These are phyloP conservation scores for Fusarium verticillioides DNA, from an alignment of 2,329 filamentous ascomycete species.

Conservation along the genomic window DNA sequence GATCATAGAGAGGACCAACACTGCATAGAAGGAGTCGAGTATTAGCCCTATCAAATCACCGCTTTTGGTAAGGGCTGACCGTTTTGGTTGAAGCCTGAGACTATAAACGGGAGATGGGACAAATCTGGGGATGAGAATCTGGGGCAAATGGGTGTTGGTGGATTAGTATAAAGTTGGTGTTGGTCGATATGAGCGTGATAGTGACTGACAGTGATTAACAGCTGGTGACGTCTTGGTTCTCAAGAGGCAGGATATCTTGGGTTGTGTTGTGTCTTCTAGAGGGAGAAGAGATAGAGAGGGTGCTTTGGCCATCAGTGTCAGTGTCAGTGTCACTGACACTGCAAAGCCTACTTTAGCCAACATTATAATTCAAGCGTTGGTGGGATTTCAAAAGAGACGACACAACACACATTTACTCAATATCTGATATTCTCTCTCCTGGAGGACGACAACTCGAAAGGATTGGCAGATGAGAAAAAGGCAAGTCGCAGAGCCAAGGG, in stretches of 20 bases:
- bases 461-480: background rate
- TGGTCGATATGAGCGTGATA: background rate
- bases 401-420: background rate
- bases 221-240: too few species aligned
- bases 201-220: background rate
- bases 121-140: background rate
- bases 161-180: background rate
- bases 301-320: background rate
- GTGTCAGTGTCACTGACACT: background rate
- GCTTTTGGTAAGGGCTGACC: background rate
- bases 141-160: background rate
- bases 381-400: background rate
- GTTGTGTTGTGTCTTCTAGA: background rate
- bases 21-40: background rate
- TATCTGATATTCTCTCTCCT: background rate
- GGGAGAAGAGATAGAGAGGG: background rate
- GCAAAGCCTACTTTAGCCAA: background rate
- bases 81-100: slow-evolving; percentile 3
- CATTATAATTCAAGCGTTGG: background rate
- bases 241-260: background rate
- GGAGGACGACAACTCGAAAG: background rate
- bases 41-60: slow-evolving; percentile 5
- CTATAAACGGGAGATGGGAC: background rate
- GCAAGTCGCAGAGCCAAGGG: slow-evolving; percentile 13
- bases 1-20: background rate